Conservation (phyloP, 257 asterid species). For the Scutellaria minor region DNA sequence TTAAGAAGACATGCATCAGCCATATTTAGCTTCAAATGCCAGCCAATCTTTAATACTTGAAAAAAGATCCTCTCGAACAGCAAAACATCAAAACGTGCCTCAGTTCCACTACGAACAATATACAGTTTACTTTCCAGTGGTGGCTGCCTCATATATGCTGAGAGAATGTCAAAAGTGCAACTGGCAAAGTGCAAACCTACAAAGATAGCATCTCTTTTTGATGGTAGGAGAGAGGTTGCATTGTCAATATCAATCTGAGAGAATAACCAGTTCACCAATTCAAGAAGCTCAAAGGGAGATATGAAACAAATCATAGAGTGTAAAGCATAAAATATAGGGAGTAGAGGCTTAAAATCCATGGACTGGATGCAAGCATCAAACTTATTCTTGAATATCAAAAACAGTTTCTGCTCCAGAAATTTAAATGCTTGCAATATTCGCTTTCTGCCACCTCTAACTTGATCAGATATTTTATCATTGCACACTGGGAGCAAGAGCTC, state of each 20-base stretch:
- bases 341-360: conserved; percentile 53
- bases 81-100: conserved; percentile 46
- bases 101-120: conserved; percentile 41
- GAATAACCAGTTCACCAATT: conserved; percentile 68
- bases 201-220: conserved; percentile 49
- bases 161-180: conserved; percentile 61
- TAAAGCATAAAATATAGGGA: conserved; percentile 56
- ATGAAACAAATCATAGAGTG: conserved; percentile 48
- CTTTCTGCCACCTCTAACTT: conserved; percentile 43
- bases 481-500: conserved; percentile 53
- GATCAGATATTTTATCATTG: conserved; percentile 39
- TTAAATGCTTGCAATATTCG: conserved; percentile 53
- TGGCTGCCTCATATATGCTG: conserved; percentile 47
- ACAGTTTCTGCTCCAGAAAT: conserved; percentile 54
- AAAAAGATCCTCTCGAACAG: conserved; percentile 56
- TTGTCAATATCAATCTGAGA: conserved; percentile 55
- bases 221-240: conserved; percentile 39
- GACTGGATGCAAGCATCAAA: conserved; percentile 60
- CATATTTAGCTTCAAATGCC: conserved; percentile 56
- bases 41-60: conserved; percentile 55
- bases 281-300: conserved; percentile 62
- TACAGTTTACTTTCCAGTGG: conserved; percentile 30
- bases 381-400: conserved; percentile 57
- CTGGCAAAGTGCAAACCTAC: conserved; percentile 68
- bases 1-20: conserved; percentile 74